Evolutionary conservation across 495 filamentous ascomycete species (phyloP), one percentile per base, ranked within the genome.

Genomic region (Penicillium flavigenum): DNA sequence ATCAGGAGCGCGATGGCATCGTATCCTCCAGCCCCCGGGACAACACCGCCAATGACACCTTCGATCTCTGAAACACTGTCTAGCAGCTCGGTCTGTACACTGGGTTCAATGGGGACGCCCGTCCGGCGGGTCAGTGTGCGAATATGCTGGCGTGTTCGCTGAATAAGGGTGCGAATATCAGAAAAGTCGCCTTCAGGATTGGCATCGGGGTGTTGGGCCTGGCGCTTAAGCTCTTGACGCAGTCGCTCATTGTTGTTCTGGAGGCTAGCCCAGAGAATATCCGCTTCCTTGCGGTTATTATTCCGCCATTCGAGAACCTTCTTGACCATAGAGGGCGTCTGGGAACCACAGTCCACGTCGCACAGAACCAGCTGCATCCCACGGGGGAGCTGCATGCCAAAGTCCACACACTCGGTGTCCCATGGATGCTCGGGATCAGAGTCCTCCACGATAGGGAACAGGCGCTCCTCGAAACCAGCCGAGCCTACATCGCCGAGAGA

Each of bases 281-380:
- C 81, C 11, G 93, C 88, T 20, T 81, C 85, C n/a, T 79, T 74
- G 12, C 76, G 75, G 32, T 92, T 85, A 41, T 81, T 71, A 41
- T 85, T 85, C 58, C 88, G 80, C 94, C 94, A 98, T 44, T 80
- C 80, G 4, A 97, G 77, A 16, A 98, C 88, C 67, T 88, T 83
- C 78, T 90, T 95, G 24, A 96, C 94, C 93, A 98, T 96, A 6
- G 91, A 85, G 0, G 93, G 92, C 12, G 93, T 96, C 68, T 93
- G 79, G n/a, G 86, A 90, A 44, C 94, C 94, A 64, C 94, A 96
- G 69, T 95, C 88, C 16, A 98, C 94, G 67, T 98, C 94, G 58
- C 91, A 96, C 84, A 98, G 91, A 8, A 96, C 85, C 58, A 98
- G 74, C 47, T 85, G 79, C 57, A 90, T 75, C 0, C 85, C 85